A percentile compares a stretch with the other conserved stretches of the same genome.
Evolutionary conservation across 805 yeast species (phyloP).

Genomic region (Schwanniomyces pseudopolymorphus): DNA sequence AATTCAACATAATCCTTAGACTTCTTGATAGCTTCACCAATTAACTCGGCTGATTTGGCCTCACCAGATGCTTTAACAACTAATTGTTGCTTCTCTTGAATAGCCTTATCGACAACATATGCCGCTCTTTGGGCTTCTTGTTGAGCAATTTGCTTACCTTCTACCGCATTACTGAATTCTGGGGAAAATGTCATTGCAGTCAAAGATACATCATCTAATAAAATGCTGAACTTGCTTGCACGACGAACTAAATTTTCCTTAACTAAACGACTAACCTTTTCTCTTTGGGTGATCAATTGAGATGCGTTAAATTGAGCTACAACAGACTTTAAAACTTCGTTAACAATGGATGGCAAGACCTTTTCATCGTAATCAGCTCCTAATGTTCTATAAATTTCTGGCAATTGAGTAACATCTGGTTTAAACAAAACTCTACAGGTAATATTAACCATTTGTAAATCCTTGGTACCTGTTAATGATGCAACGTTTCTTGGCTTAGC

Average conservation of each 20-base stretch:
- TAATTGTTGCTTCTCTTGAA: constrained; percentile 95
- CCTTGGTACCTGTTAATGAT: constrained; percentile 96
- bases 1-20: constrained; percentile 94
- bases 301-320: constrained; percentile 99
- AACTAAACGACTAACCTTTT: constrained; percentile 86
- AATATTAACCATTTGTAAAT: constrained; percentile 97
- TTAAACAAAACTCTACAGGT: constrained; percentile 96
- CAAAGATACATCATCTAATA: constrained; percentile 92
- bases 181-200: constrained; percentile 98
- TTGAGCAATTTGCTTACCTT: constrained; percentile 98
- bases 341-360: constrained; percentile 95
- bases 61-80: constrained; percentile 98
- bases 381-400: constrained; percentile 84
- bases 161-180: constrained; percentile 96
- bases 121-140: constrained; percentile 99
- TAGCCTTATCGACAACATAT: constrained; percentile 92
- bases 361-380: constrained; percentile 96
- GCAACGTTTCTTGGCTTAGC: constrained; percentile 97
- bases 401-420: constrained; percentile 77
- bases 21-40: constrained; percentile 98
- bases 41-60: constrained; percentile 95
- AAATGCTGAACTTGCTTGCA: constrained; percentile 83
- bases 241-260: constrained; percentile 89
- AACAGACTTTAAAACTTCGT: constrained; percentile 93
- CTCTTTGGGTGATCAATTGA: constrained; percentile 98